Percentiles rank a stretch among this genome's conserved stretches.
Conservation (phyloP, 768 basidiomycete genomes). For the Macrocybe gigantea region DNA sequence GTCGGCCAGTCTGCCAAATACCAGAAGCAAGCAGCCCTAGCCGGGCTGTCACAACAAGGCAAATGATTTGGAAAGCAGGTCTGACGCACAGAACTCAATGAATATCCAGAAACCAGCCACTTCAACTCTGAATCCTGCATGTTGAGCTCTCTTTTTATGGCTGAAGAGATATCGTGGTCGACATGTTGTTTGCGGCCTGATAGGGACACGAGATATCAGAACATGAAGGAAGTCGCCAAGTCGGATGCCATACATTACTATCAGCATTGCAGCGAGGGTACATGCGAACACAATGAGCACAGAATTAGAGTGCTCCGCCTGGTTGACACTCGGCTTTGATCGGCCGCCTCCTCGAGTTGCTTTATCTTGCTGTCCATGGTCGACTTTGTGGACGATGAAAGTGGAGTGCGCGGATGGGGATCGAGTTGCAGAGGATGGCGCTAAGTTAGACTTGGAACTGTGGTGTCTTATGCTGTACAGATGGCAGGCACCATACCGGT, state of each 20-base stretch:
- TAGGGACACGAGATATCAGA: too few species aligned
- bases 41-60: neutral
- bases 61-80: neutral
- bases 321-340: too few species aligned
- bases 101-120: slow-evolving; percentile 65
- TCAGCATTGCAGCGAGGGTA: slow-evolving; percentile 15
- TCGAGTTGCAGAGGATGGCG: too few species aligned
- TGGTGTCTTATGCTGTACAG: too few species aligned
- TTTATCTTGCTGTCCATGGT: too few species aligned
- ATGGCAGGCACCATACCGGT: too few species aligned
- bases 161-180: slow-evolving; percentile 48
- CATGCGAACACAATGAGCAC: slow-evolving; percentile 18
- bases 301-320: slow-evolving; percentile 13
- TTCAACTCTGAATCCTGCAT: slow-evolving; percentile 50
- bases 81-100: slow-evolving; percentile 52
- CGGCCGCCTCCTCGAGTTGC: too few species aligned
- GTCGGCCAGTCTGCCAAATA: slow-evolving; percentile 78
- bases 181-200: slow-evolving; percentile 37
- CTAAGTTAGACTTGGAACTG: too few species aligned
- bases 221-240: too few species aligned
- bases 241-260: slow-evolving; percentile 5
- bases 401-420: too few species aligned
- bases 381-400: too few species aligned
- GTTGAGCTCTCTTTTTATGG: slow-evolving; percentile 42
- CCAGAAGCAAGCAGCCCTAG: slow-evolving; percentile 73